A percentile compares a stretch with the other conserved stretches of the same genome.
These are phyloP conservation scores for Solanum pennellii DNA, from an alignment of 257 asterid species.

Conservation along the genomic window DNA sequence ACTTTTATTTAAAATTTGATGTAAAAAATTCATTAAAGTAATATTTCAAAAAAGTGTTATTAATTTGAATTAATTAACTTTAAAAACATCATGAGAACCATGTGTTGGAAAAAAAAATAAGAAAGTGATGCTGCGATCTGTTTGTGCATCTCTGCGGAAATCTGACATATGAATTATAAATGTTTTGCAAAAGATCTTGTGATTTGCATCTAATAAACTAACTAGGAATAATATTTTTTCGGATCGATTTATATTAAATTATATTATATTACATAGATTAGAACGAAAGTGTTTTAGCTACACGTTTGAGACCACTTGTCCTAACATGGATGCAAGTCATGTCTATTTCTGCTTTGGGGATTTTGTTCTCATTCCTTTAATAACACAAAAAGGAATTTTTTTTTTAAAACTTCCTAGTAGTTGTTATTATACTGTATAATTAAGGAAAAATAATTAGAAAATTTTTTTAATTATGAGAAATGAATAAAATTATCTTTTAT, in stretches of 20 bases:
- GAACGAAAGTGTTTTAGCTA: neutral
- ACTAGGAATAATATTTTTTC: neutral
- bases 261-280: no score
- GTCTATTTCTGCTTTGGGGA: neutral
- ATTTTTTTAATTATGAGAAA: accelerated
- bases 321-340: neutral
- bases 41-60: neutral
- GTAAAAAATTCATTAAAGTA: neutral
- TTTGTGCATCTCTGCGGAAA: neutral
- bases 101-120: neutral
- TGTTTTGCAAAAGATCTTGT: neutral
- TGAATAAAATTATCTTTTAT: neutral
- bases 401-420: neutral
- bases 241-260: no score
- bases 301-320: neutral
- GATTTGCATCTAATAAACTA: neutral
- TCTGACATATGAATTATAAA: neutral
- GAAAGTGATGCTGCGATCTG: neutral
- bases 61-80: neutral
- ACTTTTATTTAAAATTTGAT: neutral
- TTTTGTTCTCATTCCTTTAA: neutral
- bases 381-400: neutral
- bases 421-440: neutral
- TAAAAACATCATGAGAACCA: neutral
- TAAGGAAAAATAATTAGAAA: no score